Percentiles rank a stretch among this genome's conserved stretches.
Evolutionary conservation across 805 yeast genomes (phyloP).

Genomic region (Candida orba): DNA sequence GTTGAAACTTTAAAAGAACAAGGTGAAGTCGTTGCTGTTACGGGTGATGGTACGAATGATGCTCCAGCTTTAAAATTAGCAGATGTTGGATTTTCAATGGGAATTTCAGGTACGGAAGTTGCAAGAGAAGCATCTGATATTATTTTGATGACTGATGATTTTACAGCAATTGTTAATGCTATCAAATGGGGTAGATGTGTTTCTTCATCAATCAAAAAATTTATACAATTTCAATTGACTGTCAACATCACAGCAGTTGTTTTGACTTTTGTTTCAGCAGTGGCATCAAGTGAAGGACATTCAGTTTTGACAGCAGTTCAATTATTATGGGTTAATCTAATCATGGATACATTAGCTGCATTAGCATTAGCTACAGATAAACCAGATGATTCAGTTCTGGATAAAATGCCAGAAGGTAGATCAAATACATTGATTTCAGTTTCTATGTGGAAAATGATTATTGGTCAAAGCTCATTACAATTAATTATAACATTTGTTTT

Average conservation of each 20-base stretch:
- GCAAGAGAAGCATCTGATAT: conserved; percentile 97
- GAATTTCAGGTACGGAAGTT: conserved; percentile 96
- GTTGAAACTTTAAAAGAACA: conserved; percentile 72
- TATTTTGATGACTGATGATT: conserved; percentile 90
- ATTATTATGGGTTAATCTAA: conserved; percentile 92
- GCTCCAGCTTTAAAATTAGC: conserved; percentile 96
- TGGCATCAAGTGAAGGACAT: conserved; percentile 66
- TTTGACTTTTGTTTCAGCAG: conserved; percentile 89
- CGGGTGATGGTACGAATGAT: conserved; percentile 99
- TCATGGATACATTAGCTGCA: conserved; percentile 98
- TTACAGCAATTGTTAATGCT: conserved; percentile 90
- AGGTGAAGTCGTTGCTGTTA: conserved; percentile 96
- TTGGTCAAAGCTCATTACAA: conserved; percentile 80
- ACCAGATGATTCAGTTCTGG: conserved; percentile 76
- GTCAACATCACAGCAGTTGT: conserved; percentile 96
- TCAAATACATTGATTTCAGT: conserved; percentile 70
- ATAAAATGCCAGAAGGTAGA: conserved; percentile 81
- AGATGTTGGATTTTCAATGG: conserved; percentile 98
- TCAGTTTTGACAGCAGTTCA: conserved; percentile 97
- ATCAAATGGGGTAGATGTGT: conserved; percentile 99
- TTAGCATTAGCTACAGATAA: conserved; percentile 96
- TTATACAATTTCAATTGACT: conserved; percentile 92
- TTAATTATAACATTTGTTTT: conserved; percentile 69
- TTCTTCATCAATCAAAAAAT: conserved; percentile 87
- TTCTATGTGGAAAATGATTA: conserved; percentile 98